Evolutionary conservation across 352 stramenopile genomes (phyloP).

Genomic region (Globisporangium uncinulatum): DNA sequence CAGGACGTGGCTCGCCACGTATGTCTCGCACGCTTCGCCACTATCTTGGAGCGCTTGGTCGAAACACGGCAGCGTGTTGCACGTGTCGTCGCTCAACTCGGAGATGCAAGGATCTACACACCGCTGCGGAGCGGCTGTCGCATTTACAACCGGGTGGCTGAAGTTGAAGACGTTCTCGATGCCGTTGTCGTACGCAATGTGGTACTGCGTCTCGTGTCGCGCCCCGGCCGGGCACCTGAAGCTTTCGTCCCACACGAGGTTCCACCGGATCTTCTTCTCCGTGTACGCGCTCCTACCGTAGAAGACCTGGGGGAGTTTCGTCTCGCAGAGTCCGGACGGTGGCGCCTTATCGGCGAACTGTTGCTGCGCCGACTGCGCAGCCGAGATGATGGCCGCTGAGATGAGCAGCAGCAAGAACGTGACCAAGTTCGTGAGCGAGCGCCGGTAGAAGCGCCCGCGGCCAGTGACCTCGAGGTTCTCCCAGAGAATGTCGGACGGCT

Average conservation of each 20-base stretch:
- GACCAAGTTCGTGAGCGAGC: slow-evolving; percentile 61
- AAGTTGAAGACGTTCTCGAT: slow-evolving; percentile 1
- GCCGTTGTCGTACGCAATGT: slow-evolving; percentile 59
- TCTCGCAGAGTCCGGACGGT: slow-evolving; percentile 49
- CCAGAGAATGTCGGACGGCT: slow-evolving; percentile 86
- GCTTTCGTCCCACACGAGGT: slow-evolving; percentile 52
- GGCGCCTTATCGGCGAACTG: slow-evolving; percentile 68
- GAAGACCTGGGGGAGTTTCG: slow-evolving; percentile 46
- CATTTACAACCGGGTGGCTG: neutral
- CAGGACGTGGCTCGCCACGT: slow-evolving; percentile 49
- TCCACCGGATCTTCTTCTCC: slow-evolving; percentile 24
- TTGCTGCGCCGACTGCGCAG: slow-evolving; percentile 61
- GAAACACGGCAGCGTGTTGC: slow-evolving; percentile 65
- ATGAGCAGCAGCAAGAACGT: slow-evolving; percentile 73
- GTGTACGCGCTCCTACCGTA: slow-evolving; percentile 35
- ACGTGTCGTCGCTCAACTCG: slow-evolving; percentile 38
- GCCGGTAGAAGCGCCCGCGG: slow-evolving; percentile 49
- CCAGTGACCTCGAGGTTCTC: slow-evolving; percentile 77
- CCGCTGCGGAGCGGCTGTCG: slow-evolving; percentile 13
- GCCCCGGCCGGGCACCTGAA: slow-evolving; percentile 28
- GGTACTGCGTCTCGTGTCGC: slow-evolving; percentile 27
- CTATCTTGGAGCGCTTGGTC: slow-evolving; percentile 26
- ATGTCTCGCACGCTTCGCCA: slow-evolving; percentile 48
- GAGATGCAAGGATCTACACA: slow-evolving; percentile 61
- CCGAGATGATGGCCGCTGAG: slow-evolving; percentile 72